Evolutionary conservation across 306 rosid species (phyloP).

Genomic region (Glycine latifolia): DNA sequence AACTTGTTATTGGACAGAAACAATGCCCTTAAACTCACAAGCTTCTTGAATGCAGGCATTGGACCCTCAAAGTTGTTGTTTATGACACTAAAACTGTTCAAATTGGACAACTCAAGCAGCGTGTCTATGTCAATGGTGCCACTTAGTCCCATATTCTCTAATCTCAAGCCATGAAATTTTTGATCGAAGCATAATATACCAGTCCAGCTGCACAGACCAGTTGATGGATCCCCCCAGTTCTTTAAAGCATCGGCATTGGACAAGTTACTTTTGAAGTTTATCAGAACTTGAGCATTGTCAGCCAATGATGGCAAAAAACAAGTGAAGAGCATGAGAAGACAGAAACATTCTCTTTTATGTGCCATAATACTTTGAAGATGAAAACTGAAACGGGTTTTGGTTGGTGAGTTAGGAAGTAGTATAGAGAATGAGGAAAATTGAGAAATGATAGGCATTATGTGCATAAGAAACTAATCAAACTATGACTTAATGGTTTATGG

Average conservation of each 20-base stretch:
- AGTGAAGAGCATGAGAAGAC: slow-evolving; percentile 43
- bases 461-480: slow-evolving; percentile 3
- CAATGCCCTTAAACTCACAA: slow-evolving; percentile 54
- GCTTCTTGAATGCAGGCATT: slow-evolving; percentile 62
- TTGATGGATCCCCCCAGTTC: slow-evolving; percentile 59
- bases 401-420: slow-evolving; percentile 9
- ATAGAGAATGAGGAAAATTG: neutral
- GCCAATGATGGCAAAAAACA: slow-evolving; percentile 39
- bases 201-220: slow-evolving; percentile 61
- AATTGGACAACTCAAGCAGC: slow-evolving; percentile 45
- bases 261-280: slow-evolving; percentile 60
- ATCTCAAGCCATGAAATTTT: slow-evolving; percentile 45
- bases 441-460: slow-evolving; percentile 4
- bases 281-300: slow-evolving; percentile 47
- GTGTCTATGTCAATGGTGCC: slow-evolving; percentile 62
- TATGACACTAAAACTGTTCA: slow-evolving; percentile 65
- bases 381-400: slow-evolving; percentile 38
- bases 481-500: neutral
- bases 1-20: slow-evolving; percentile 64
- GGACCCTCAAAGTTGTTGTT: slow-evolving; percentile 66
- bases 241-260: slow-evolving; percentile 52
- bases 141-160: slow-evolving; percentile 67
- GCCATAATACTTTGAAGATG: slow-evolving; percentile 44
- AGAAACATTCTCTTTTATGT: neutral
- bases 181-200: slow-evolving; percentile 61